phyloP scores from a whole-genome alignment of 305 asterid genomes.

The Salvia sclarea region DNA sequence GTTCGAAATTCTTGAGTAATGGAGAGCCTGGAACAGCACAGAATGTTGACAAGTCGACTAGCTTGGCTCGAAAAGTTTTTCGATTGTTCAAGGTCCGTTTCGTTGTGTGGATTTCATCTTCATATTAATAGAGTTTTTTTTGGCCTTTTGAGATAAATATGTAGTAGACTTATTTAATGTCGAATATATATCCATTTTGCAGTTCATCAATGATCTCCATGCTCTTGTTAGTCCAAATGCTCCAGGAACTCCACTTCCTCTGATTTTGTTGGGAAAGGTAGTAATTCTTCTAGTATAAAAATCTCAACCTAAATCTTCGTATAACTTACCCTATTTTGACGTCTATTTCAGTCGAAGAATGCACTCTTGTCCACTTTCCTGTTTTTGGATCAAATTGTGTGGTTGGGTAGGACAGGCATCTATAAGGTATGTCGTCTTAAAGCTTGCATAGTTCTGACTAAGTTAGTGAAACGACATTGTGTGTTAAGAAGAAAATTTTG shows the following conservation, averaged over 20 bases:
- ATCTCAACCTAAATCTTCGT: background rate
- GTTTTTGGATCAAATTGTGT: conserved; percentile 90
- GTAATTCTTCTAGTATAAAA: background rate
- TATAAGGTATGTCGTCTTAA: conserved; percentile 58
- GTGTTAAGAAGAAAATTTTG: conserved; percentile 1
- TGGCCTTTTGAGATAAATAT: conserved; percentile 5
- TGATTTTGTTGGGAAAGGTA: conserved; percentile 90
- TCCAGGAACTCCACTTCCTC: conserved; percentile 88
- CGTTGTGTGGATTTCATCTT: background rate
- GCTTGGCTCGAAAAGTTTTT: conserved; percentile 94
- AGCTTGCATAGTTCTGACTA: conserved; percentile 7
- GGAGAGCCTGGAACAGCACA: conserved; percentile 93
- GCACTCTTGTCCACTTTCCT: conserved; percentile 84
- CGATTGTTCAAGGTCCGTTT: conserved; percentile 85
- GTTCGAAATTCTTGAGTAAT: conserved; percentile 85
- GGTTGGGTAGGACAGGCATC: conserved; percentile 93
- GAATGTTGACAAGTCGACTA: conserved; percentile 81
- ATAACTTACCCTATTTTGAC: conserved; percentile 19
- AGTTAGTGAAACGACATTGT: background rate
- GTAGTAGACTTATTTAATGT: background rate
- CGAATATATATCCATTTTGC: conserved; percentile 30
- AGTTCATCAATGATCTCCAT: conserved; percentile 92
- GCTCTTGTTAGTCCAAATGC: conserved; percentile 80
- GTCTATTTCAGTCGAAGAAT: conserved; percentile 72
- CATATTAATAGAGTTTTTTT: background rate